Conservation (phyloP, 805 yeast species). For the Pichia occidentalis region DNA sequence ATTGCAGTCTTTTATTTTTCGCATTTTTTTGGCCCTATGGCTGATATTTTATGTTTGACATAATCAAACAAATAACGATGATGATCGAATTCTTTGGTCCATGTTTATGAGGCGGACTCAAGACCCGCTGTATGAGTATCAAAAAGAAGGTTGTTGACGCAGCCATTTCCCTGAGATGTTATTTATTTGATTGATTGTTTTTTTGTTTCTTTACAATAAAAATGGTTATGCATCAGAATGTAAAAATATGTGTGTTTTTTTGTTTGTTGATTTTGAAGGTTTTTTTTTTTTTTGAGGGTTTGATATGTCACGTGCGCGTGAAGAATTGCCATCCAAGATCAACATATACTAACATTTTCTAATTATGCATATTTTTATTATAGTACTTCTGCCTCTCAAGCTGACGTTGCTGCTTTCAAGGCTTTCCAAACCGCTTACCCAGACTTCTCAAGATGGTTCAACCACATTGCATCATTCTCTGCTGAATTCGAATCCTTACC, state of each 20-base stretch:
- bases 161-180: conserved; percentile 15
- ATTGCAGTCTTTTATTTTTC: neutral
- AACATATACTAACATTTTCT: conserved; percentile 10
- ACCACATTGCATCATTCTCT: conserved; percentile 92
- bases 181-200: neutral
- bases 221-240: too few relatives aligned
- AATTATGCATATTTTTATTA: conserved; percentile 16
- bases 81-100: conserved; percentile 80
- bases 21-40: neutral
- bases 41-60: too few relatives aligned
- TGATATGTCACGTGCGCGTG: too few relatives aligned
- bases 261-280: too few relatives aligned
- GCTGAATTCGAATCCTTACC: conserved; percentile 78
- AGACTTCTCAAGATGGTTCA: conserved; percentile 96
- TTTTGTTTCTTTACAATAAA: too few relatives aligned
- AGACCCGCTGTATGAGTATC: conserved; percentile 95
- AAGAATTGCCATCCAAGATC: too few relatives aligned
- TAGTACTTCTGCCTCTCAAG: conserved; percentile 87
- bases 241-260: too few relatives aligned
- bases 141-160: conserved; percentile 33
- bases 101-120: conserved; percentile 94
- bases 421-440: conserved; percentile 91
- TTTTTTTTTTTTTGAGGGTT: too few relatives aligned
- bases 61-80: too few relatives aligned
- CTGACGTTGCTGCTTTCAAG: conserved; percentile 90